Base-by-base conservation (phyloP, 371 early-diverging fungal genomes). In the Mucor circinelloides region DNA sequence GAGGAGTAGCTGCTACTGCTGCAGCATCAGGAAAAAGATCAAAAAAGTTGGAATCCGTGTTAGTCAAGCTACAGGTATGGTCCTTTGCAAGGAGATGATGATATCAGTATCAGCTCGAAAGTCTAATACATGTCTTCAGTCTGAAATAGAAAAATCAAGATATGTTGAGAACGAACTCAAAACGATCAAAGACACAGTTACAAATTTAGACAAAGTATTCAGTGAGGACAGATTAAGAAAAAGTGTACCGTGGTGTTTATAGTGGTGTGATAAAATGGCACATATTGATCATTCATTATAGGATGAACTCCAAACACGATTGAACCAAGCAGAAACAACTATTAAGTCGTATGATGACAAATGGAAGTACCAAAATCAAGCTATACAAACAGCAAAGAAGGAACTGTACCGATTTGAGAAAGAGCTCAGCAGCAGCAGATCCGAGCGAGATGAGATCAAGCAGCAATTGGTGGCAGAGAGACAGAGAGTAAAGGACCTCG, bases 141-240 rank as follows among this genome's bases (percentile, higher is more conserved):
- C 52, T 17, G 82, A 81, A 56, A 40, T 81, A 30, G 74, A 75
- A 27, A 62, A 75, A 67, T 79, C 82, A 38, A 75, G 73, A 65
- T 55, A 67, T 30, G 69, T 81, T 4, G 79, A 79, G 60, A 65
- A 67, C 10, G 79, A 81, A 38, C 52, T 81, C 25, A 64, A 58
- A 32, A 50, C 67, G 17, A 72, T 74, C 52, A 77, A 73, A 46
- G 71, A 73, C 17, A 60, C 72, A 25, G 58, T 79, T 6, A 23
- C 25, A 1, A 74, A 75, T 48, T 59, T 76, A 15, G 72, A 78
- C 48, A 70, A 63, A 58, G 48, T 71, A 21, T 58, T 69, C 5
- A 59, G 56, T 42, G 31, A 69, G n/a, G 69, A 71, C 8, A 58
- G 59, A 54, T 25, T 63, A 17, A 65, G 56, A 40, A 62, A 68